Base-by-base conservation (phyloP, 2,329 filamentous ascomycete species). In the Camillea tinctor region DNA sequence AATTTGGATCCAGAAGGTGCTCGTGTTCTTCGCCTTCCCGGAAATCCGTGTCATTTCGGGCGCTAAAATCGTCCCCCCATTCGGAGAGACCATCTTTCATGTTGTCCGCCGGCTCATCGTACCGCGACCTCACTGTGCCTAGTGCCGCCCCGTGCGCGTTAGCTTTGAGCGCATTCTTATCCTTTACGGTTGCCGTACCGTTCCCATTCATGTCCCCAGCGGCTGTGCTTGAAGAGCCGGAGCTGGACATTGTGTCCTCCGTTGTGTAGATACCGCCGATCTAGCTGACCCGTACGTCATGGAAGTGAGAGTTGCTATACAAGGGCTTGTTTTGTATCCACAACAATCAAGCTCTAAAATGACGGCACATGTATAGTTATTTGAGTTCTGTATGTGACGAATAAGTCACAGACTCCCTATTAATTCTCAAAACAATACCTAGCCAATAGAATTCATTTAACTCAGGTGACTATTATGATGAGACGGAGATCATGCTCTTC, bases 1-100 rank as follows among this genome's bases (percentile, higher is more conserved):
- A 72, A 60, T 81, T 81, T 0, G 83, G 81, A 64, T 85, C 81
- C 67, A 86, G 71, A n/a, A 87, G 77, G 50, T 83, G 79, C 69
- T 85, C 84, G 66, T 83, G 75, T 69, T 86, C 84, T 60, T 83
- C 81, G 56, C 79, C 77, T 40, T 77, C 77, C 50, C 76, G 74
- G 40, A 78, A 77, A 50, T 74, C 69, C 40, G 77, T 67, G 30
- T 68, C 72, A 52, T 72, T 67, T 50, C 73, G 71, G 62, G 69
- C 71, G 52, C 72, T 74, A 57, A 77, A 75, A 64, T 78, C 74
- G 61, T 71, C 58, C 11, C 20, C 73, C 77, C 79, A 79, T 63
- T 76, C 73, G 23, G 76, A 75, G 62, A 76, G 70, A 52, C 76
- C 73, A 60, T 74, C 64, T 66, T 75, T 76, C 57, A 73, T 64